Evolutionary conservation across 2,329 filamentous ascomycete genomes (phyloP).

Genomic region (Pseudonectria buxi): DNA sequence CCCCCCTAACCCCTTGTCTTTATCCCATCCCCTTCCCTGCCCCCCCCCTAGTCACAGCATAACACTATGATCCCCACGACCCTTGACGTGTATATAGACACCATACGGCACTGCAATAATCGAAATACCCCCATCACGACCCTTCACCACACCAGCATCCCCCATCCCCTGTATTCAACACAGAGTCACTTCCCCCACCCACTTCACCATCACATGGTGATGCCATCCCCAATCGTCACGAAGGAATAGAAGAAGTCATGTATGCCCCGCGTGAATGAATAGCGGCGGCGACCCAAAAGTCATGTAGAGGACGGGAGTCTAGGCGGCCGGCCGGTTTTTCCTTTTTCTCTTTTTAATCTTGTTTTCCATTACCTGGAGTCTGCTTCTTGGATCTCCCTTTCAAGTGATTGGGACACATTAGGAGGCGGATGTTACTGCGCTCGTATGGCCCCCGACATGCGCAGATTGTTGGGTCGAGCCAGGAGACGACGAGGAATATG

Average conservation of each 20-base stretch:
- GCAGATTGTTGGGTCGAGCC: background rate
- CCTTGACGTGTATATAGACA: slow-evolving; percentile 33
- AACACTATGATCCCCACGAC: slow-evolving; percentile 30
- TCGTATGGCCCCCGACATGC: background rate
- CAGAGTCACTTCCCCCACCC: slow-evolving; percentile 6
- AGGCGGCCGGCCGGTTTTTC: slow-evolving; percentile 27
- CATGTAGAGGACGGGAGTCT: slow-evolving; percentile 37
- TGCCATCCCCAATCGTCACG: slow-evolving; percentile 22
- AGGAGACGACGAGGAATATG: slow-evolving; percentile 15
- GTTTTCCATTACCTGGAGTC: slow-evolving; percentile 10
- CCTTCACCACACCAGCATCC: slow-evolving; percentile 23
- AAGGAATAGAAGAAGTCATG: slow-evolving; percentile 38
- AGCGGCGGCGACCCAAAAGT: slow-evolving; percentile 32
- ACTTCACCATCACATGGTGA: slow-evolving; percentile 14
- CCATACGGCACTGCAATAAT: slow-evolving; percentile 32
- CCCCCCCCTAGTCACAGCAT: slow-evolving; percentile 23
- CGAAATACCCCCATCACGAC: slow-evolving; percentile 32
- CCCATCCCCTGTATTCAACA: slow-evolving; percentile 15
- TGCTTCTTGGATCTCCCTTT: slow-evolving; percentile 26
- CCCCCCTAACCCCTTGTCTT: slow-evolving; percentile 8
- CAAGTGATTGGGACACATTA: slow-evolving; percentile 27
- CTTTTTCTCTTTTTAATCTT: slow-evolving; percentile 16
- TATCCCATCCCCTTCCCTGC: slow-evolving; percentile 2
- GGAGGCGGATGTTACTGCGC: background rate
- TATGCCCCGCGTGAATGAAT: slow-evolving; percentile 30